These are phyloP conservation scores for Fomitopsis pinicola DNA, from an alignment of 1,284 basidiomycete genomes.

Conservation along the genomic window DNA sequence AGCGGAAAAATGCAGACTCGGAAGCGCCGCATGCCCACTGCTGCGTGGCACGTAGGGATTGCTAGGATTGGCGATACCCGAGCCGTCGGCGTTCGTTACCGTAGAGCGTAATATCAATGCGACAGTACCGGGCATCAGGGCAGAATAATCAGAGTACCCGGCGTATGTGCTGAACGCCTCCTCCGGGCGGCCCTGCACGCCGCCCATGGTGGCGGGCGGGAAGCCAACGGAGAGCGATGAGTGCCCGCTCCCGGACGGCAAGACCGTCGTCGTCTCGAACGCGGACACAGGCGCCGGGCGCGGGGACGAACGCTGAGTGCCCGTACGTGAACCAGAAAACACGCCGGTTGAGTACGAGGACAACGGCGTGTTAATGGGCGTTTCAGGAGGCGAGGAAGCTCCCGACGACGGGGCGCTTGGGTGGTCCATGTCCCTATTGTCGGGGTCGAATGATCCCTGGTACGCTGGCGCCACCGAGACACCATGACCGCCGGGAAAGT, in stretches of 20 bases:
- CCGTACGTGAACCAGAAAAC: conserved; percentile 28
- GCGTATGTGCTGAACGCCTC: conserved; percentile 38
- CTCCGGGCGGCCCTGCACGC: conserved; percentile 15
- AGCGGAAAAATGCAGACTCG: conserved; percentile 35
- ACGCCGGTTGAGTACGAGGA: conserved; percentile 40
- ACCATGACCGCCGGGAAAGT: conserved; percentile 23
- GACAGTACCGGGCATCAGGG: conserved; percentile 54
- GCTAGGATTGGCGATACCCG: conserved; percentile 20
- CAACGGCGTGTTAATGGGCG: conserved; percentile 37
- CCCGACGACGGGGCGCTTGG: conserved; percentile 32
- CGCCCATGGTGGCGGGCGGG: conserved; percentile 12
- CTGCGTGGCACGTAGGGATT: conserved; percentile 30
- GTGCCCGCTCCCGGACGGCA: conserved; percentile 33
- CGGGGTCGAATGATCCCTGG: conserved; percentile 56
- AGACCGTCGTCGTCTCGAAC: conserved; percentile 44
- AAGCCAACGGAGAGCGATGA: conserved; percentile 18
- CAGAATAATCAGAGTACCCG: conserved; percentile 62
- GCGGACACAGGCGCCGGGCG: conserved; percentile 37
- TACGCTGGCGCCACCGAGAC: conserved; percentile 15
- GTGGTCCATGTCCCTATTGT: conserved; percentile 76
- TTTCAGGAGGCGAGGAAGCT: conserved; percentile 34
- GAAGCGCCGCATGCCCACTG: conserved; percentile 65
- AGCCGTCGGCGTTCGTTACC: conserved; percentile 26
- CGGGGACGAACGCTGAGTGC: conserved; percentile 17
- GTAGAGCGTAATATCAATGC: too few relatives aligned